These are phyloP conservation scores for Lactarius psammicola DNA, from an alignment of 768 basidiomycete species.

Conservation along the genomic window DNA sequence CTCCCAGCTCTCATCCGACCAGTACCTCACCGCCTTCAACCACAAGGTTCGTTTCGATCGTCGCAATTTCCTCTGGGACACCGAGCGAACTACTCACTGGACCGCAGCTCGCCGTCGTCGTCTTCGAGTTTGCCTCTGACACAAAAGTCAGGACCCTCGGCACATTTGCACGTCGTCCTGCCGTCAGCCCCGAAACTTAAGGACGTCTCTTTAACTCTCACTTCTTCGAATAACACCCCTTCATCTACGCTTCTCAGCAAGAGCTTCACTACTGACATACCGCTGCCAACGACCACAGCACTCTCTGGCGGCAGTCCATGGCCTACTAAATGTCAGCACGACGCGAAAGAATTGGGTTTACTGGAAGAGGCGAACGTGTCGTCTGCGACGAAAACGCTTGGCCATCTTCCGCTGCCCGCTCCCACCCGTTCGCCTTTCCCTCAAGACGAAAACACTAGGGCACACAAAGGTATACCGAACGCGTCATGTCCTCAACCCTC, in stretches of 20 bases:
- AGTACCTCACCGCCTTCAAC: background rate
- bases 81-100: background rate
- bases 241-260: background rate
- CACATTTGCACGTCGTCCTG: background rate
- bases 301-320: background rate
- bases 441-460: background rate
- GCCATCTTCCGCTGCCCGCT: background rate
- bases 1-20: background rate
- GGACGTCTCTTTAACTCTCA: background rate
- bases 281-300: background rate
- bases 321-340: too few relatives aligned
- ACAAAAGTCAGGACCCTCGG: background rate
- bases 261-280: background rate
- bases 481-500: too few relatives aligned
- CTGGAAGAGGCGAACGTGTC: too few relatives aligned
- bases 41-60: constrained; percentile 3
- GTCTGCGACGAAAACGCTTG: background rate
- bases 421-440: background rate
- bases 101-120: background rate
- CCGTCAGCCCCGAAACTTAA: background rate
- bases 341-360: background rate
- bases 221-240: background rate
- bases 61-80: background rate
- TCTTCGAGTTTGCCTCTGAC: background rate
- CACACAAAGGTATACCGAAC: too few relatives aligned